phyloP scores from a whole-genome alignment of 2,329 filamentous ascomycete genomes.

The Neofusicoccum sp. region DNA sequence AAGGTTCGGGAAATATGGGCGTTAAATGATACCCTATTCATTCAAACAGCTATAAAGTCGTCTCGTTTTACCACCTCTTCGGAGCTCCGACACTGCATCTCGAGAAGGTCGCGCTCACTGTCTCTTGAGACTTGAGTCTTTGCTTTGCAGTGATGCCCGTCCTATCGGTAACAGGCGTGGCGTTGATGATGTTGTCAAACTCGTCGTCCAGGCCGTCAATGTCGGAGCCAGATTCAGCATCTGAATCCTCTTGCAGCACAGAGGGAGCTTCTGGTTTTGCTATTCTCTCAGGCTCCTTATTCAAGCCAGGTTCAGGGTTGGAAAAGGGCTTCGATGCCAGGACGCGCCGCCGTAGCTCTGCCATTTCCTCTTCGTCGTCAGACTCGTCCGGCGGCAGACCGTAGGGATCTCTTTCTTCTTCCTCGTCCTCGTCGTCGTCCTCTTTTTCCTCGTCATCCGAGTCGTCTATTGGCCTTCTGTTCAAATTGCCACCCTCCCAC shows the following conservation, averaged over 20 bases:
- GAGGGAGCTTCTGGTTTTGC: constrained; percentile 50
- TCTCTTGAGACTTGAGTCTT: constrained; percentile 46
- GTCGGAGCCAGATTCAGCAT: constrained; percentile 73
- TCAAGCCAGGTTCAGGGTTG: constrained; percentile 55
- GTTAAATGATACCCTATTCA: constrained; percentile 11
- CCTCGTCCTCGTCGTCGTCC: constrained; percentile 45
- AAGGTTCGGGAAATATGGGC: not conserved
- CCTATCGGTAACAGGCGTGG: constrained; percentile 84
- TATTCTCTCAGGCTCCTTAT: constrained; percentile 64
- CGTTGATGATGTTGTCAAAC: constrained; percentile 92
- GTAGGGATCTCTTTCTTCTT: constrained; percentile 66
- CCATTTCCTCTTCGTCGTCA: constrained; percentile 89
- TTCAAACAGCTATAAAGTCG: not conserved
- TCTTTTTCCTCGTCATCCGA: constrained; percentile 40
- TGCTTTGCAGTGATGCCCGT: constrained; percentile 71
- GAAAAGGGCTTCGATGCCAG: constrained; percentile 87
- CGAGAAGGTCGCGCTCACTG: constrained; percentile 34
- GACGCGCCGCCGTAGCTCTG: constrained; percentile 86
- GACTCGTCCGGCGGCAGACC: constrained; percentile 73
- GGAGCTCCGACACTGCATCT: constrained; percentile 6
- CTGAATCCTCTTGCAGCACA: constrained; percentile 57
- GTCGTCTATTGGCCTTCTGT: constrained; percentile 58
- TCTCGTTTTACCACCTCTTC: constrained; percentile 18
- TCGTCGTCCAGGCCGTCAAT: constrained; percentile 68
- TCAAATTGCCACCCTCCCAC: constrained; percentile 91